Evolutionary conservation across 2,329 filamentous ascomycete genomes (phyloP), one percentile per base, ranked within the genome.

Genomic region (Verticillium isaacii): DNA sequence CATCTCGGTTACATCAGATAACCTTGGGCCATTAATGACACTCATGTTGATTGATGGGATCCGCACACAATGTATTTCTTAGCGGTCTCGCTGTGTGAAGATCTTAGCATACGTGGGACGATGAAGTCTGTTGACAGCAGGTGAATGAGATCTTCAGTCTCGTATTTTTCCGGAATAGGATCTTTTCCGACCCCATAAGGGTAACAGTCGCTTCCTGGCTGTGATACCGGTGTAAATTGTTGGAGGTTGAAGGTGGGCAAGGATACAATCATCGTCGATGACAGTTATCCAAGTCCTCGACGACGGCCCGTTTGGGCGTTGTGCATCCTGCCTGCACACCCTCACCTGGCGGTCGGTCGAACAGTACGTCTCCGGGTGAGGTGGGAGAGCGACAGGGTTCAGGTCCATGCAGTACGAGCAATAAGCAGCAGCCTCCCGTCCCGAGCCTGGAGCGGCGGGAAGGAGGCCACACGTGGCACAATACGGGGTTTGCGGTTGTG

Each of bases 171-270:
- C 29, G 29, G 6, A 5, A 3, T 7, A 75, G 66, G 56, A 65
- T 75, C 1, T 9, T 65, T 74, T 2, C 62, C 67, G n/a, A 36
- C 2, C 34, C 14, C 34, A 2, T 5, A 2, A 2, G 8, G 4
- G 34, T 9, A 36, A 2, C 36, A 12, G 11, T 37, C 36, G 36
- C 15, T 37, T 12, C 36, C 7, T 37, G 15, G 36, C 36, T 37
- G 36, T 37, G 29, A 29, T 29, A 29, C 29, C 29, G 29, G 5
- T 1, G 1, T 29, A 29, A 5, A 29, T 29, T 29, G 29, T 29
- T 29, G 29, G 29, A 29, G 29, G 29, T 29, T 6, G 29, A 29
- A 29, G 29, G 4, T 29, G 29, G 29, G 5, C 29, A 5, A 29
- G 29, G 4, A 29, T 29, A 29, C 6, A 6, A 29, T 29, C 29